Evolutionary conservation across 768 basidiomycete species (phyloP), one percentile per base, ranked within the genome.

Genomic region (Amyloporia xantha): DNA sequence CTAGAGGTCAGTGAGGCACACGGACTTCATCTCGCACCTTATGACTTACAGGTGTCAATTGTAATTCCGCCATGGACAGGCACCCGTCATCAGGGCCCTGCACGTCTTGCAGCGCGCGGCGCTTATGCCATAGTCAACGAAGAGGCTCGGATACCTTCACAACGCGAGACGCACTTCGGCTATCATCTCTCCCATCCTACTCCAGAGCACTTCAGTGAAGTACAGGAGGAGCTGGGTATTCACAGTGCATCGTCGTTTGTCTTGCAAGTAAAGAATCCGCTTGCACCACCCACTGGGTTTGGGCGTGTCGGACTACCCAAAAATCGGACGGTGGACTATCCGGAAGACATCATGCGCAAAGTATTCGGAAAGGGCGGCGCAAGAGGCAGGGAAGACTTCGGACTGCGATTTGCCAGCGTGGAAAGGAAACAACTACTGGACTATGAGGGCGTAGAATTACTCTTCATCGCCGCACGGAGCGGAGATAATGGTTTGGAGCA

Each of bases 231-330:
- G 5, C 66, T 86, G 4, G 78, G 79, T 3, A 78, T 85, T 48
- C 62, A 71, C 43, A 63, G 65, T 1, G 73, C 76, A 0, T 77
- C 76, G 0, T 75, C 76, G 0, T 84, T 82, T 53, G 66, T 79
- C 13, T 33, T 84, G 4, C 80, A 83, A 53, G 75, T 82, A 41
- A 83, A 81, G 66, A 82, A 82, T 51, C 79, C 79, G 0, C 64
- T 74, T 0, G 75, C 75, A 10, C 70, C 76, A 0, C 62, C 64
- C 2, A 66, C 66, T 2, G 70, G 60, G 0, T 66, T 67, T 0
- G 57, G 50, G 23, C 57, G 56, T 2, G 54, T 63, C 20, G 64
- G 60, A 9, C 42, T 64, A 21, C 53, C 66, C 11, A 48, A 59
- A 17, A 55, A 54, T 21, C 71, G 69, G 47, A 63, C 69, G 4